These are phyloP conservation scores for Botrytis deweyae DNA, from an alignment of 2,329 filamentous ascomycete genomes.

Conservation along the genomic window DNA sequence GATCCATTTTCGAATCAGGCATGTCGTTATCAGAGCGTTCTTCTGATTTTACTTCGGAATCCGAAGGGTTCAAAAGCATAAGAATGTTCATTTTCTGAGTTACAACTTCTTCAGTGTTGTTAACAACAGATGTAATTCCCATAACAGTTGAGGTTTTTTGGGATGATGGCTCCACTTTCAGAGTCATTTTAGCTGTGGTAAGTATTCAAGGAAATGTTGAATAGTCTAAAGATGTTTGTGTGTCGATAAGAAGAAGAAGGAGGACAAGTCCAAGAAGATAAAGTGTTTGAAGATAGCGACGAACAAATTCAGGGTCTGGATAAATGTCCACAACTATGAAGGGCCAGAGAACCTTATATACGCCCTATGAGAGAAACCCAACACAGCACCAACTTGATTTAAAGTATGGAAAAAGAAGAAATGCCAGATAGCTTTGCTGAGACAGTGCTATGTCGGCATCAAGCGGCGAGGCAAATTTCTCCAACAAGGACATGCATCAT, in stretches of 20 bases:
- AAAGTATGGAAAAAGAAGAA: slow-evolving; percentile 5
- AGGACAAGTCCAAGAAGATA: background rate
- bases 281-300: slow-evolving; percentile 3
- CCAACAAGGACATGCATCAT: slow-evolving; percentile 22
- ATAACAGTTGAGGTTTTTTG: slow-evolving; percentile 8
- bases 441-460: slow-evolving; percentile 15
- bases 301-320: background rate
- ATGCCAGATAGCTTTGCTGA: slow-evolving; percentile 5
- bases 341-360: slow-evolving; percentile 8
- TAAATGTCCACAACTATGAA: background rate
- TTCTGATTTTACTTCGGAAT: background rate
- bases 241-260: background rate
- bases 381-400: slow-evolving; percentile 15
- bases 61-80: slow-evolving; percentile 11
- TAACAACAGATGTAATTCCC: slow-evolving; percentile 13
- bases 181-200: background rate
- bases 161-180: background rate
- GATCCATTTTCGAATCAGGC: background rate
- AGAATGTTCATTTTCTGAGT: slow-evolving; percentile 10
- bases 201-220: background rate
- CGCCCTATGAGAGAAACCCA: slow-evolving; percentile 4
- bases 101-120: background rate
- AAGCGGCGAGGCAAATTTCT: slow-evolving; percentile 13
- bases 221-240: background rate
- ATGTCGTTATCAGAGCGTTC: background rate